These are phyloP conservation scores for Stephanocyclus meneghinianus DNA, from an alignment of 352 stramenopile genomes.

Conservation along the genomic window DNA sequence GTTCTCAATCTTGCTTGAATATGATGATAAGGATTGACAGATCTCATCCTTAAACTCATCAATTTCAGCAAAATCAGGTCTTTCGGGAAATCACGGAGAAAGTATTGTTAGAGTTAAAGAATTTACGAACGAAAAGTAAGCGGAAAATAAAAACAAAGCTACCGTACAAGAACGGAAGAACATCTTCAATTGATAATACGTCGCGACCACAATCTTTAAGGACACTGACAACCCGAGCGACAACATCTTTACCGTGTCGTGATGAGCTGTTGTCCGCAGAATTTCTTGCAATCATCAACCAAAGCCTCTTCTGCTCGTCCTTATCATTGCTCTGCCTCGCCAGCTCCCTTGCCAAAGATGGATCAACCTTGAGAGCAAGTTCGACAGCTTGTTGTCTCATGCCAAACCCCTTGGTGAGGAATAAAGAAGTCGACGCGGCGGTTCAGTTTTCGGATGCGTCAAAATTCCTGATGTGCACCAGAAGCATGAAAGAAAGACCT, in stretches of 20 bases:
- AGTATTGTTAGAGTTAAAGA: background rate
- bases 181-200: slow-evolving; percentile 83
- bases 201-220: slow-evolving; percentile 81
- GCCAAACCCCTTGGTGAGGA: slow-evolving; percentile 58
- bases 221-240: slow-evolving; percentile 78
- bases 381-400: slow-evolving; percentile 82
- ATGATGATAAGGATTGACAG: slow-evolving; percentile 77
- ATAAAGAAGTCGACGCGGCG: background rate
- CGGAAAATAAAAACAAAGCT: slow-evolving; percentile 8
- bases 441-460: background rate
- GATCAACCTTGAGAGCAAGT: slow-evolving; percentile 81
- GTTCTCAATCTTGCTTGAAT: slow-evolving; percentile 80
- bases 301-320: slow-evolving; percentile 77
- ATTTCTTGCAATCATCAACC: slow-evolving; percentile 83
- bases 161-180: slow-evolving; percentile 79
- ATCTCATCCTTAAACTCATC: slow-evolving; percentile 85
- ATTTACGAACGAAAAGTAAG: background rate
- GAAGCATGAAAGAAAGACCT: slow-evolving; percentile 2
- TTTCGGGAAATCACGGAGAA: slow-evolving; percentile 35
- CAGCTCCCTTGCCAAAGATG: slow-evolving; percentile 73
- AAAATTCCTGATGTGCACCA: no score
- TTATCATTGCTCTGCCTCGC: slow-evolving; percentile 71
- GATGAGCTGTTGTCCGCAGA: slow-evolving; percentile 54
- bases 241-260: slow-evolving; percentile 71
- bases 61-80: slow-evolving; percentile 82